phyloP scores from a whole-genome alignment of 108 stramenopile species.

The Skeletonema grethae region DNA sequence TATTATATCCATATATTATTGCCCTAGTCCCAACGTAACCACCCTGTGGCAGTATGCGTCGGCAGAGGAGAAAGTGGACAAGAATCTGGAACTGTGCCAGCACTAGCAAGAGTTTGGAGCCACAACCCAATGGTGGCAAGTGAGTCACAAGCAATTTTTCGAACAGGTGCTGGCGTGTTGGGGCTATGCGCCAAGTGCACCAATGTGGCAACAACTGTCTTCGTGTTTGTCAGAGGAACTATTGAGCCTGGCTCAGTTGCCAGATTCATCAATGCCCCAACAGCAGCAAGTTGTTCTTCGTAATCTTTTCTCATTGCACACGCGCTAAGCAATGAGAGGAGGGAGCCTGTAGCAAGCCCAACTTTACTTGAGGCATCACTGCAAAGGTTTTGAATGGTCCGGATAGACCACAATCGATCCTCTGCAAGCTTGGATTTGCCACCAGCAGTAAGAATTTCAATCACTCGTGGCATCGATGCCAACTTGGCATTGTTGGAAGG shows the following conservation, averaged over 20 bases:
- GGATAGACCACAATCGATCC: conserved; percentile 76
- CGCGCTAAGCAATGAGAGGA: conserved; percentile 62
- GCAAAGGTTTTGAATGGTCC: conserved; percentile 78
- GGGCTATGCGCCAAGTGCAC: conserved; percentile 78
- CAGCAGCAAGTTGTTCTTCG: conserved; percentile 75
- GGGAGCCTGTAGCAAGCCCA: conserved; percentile 47
- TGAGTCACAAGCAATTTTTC: conserved; percentile 74
- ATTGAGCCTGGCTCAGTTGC: conserved; percentile 84
- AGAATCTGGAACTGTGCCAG: conserved; percentile 68
- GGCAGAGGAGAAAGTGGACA: conserved; percentile 64
- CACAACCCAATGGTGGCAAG: conserved; percentile 81
- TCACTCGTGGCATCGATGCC: conserved; percentile 52
- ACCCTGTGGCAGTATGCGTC: conserved; percentile 71
- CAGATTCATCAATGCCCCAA: conserved; percentile 74
- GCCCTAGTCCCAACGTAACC: conserved; percentile 73
- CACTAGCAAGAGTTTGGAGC: conserved; percentile 81
- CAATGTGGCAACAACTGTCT: conserved; percentile 80
- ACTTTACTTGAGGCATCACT: conserved; percentile 66
- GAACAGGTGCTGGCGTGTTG: conserved; percentile 51
- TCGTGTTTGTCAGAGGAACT: conserved; percentile 79
- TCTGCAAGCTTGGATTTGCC: conserved; percentile 50
- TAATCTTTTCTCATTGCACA: conserved; percentile 64
- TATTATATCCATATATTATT: not conserved
- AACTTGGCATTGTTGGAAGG: conserved; percentile 64
- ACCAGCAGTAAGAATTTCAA: conserved; percentile 53